Percentiles rank a stretch among this genome's conserved stretches.
These are phyloP conservation scores for Talaromyces wortmannii DNA, from an alignment of 495 filamentous ascomycete species.

Conservation along the genomic window DNA sequence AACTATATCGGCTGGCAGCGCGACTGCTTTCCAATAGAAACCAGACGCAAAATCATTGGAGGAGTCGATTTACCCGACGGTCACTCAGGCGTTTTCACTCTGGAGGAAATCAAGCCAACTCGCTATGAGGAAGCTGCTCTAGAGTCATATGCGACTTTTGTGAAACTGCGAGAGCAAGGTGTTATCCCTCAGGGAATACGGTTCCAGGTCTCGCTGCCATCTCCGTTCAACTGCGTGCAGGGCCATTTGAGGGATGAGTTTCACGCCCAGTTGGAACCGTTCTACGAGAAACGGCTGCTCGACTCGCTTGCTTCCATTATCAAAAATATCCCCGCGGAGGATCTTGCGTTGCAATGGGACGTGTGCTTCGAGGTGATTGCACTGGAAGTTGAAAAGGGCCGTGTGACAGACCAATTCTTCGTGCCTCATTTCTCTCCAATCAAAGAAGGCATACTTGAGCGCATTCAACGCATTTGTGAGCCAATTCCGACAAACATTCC, in stretches of 20 bases:
- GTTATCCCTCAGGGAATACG: conserved; percentile 18
- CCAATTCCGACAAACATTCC: conserved; percentile 22
- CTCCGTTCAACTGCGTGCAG: conserved; percentile 10
- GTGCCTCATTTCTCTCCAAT: conserved; percentile 23
- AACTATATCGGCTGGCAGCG: conserved; percentile 28
- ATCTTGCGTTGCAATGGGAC: conserved; percentile 40
- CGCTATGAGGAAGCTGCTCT: conserved; percentile 27
- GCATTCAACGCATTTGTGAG: conserved; percentile 16
- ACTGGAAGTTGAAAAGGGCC: conserved; percentile 17
- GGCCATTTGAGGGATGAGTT: conserved; percentile 19
- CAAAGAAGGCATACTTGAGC: conserved; percentile 25
- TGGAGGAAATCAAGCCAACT: conserved; percentile 19
- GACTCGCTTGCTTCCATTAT: conserved; percentile 24
- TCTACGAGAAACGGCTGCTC: conserved; percentile 29
- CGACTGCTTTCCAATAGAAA: conserved; percentile 14
- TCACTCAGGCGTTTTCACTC: conserved; percentile 14
- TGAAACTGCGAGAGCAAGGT: conserved; percentile 15
- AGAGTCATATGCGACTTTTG: conserved; percentile 26
- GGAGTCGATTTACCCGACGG: conserved; percentile 4
- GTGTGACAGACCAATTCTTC: conserved; percentile 6
- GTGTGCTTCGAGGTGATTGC: conserved; percentile 24
- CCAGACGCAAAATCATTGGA: conserved; percentile 7
- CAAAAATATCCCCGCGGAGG: conserved; percentile 25
- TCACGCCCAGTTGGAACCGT: conserved; percentile 20
- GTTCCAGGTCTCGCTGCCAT: conserved; percentile 34